Percentiles rank a stretch among this genome's conserved stretches.
Conservation (phyloP, 2,329 filamentous ascomycete species). For the Colletotrichum orchidophilum region DNA sequence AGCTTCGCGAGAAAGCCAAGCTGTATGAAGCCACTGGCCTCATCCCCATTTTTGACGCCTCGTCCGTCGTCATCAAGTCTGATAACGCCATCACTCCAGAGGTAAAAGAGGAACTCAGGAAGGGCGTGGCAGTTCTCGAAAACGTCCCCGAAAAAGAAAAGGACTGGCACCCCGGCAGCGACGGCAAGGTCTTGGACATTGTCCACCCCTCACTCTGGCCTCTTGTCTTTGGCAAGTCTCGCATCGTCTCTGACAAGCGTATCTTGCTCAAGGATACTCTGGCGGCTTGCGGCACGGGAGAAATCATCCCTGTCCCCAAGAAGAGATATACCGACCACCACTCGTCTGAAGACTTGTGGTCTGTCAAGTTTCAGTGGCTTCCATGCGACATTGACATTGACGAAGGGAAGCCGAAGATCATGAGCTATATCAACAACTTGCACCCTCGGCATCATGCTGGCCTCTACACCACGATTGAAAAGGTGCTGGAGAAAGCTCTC, state of each 20-base stretch:
- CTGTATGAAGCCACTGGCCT: conserved; percentile 45
- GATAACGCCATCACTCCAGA: conserved; percentile 40
- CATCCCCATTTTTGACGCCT: conserved; percentile 46
- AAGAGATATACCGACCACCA: not conserved
- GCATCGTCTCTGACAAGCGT: conserved; percentile 40
- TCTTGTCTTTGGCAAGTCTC: conserved; percentile 61
- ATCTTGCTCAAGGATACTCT: conserved; percentile 51
- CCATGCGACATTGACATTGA: conserved; percentile 58
- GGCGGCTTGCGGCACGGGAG: conserved; percentile 44
- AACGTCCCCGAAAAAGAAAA: conserved; percentile 56
- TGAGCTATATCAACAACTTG: conserved; percentile 64
- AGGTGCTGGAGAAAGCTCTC: conserved; percentile 51
- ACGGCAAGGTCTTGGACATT: conserved; percentile 67
- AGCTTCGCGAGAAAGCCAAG: conserved; percentile 45
- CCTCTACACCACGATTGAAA: conserved; percentile 53
- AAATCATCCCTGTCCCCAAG: conserved; percentile 36
- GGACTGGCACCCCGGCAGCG: conserved; percentile 70
- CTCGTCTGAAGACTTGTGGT: conserved; percentile 27
- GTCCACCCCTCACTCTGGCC: conserved; percentile 73
- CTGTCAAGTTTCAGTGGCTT: conserved; percentile 54
- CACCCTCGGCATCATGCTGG: conserved; percentile 51
- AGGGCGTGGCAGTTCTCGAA: conserved; percentile 58
- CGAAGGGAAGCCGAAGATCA: conserved; percentile 48
- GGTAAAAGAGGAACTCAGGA: conserved; percentile 48
- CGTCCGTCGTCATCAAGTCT: conserved; percentile 46